Evolutionary conservation across 2,329 filamentous ascomycete genomes (phyloP), one percentile per base, ranked within the genome.

Genomic region (Colletotrichum sp.): DNA sequence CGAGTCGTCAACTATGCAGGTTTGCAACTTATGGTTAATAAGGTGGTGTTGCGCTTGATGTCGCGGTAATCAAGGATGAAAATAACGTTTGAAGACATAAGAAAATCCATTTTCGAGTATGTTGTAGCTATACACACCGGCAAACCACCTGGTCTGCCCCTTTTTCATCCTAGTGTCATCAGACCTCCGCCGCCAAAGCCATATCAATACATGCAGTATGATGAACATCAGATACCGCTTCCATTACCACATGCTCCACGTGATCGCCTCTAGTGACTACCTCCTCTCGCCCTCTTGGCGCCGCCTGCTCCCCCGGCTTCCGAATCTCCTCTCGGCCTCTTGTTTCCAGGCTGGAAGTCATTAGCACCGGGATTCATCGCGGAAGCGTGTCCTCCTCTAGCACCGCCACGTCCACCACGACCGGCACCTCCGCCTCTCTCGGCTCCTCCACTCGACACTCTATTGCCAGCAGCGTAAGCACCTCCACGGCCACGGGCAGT

Each of bases 261-360:
- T 16, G 30, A 21, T 59, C 36, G 13, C 13, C n/a, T 16, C 44
- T 39, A 75, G 82, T 80, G 86, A 59, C 86, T 85, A 26, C 83
- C 84, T 75, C 86, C 86, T 44, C 86, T 82, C 6, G 85, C 84
- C 75, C 87, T 81, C 81, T 88, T 88, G 5, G 85, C 85, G 24
- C 86, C 86, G 3, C 85, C 85, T 5, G 64, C 71, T 21, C 82
- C 86, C 5, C 84, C 85, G 26, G 78, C 82, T 67, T 88, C 86
- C 1, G 84, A 85, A 71, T 92, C 91, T 65, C 91, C 90, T 69
- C 91, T 86, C 16, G 89, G 87, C 32, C 91, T 86, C 83, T 92
- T 92, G 78, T 87, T 90, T 6, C 90, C 90, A 10, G 89, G 88
- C 57, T 91, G 90, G 78, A 91, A 89, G 72, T 92, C 92, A 65